Base-by-base conservation (phyloP, 1,284 basidiomycete species). In the Ustilago bromivora region DNA sequence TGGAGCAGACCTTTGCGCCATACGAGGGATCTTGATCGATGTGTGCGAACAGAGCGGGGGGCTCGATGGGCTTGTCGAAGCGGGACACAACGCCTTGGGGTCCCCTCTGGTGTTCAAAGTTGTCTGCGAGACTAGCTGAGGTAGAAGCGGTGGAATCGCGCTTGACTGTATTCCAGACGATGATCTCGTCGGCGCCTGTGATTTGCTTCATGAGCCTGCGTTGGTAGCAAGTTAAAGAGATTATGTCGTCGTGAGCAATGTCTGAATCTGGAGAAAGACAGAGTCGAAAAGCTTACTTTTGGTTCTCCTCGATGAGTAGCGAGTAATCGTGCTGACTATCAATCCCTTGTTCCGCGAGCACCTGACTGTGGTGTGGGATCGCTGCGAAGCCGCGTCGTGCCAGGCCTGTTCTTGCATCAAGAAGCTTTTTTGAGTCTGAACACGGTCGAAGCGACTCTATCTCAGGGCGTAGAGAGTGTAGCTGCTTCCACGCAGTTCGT, bases 51-150 rank as follows among this genome's bases (percentile, higher is more conserved):
- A 67, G 31, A 2, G 70, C 70, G 0, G 70, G 70, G 3, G 70
- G 70, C 31, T 72, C 70, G 38, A 64, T 56, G 17, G 64, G 61
- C 52, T 67, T 64, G 53, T 72, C 65, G 32, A 57, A 67, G 6
- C 65, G 61, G 5, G 65, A 67, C 49, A 61, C 65, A 34, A 67
- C 43, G n/a, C 70, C 70, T 36, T 72, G 70, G 12, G 70, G 70
- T 13, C 49, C 40, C 9, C 53, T 46, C 32, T 72, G 70, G 17
- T 52, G 57, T 13, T 71, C 58, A 17, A 54, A 57, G 10, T 61
- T 60, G 8, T 66, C 70, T 1, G 57, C 57, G 9, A 66, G 49
- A 38, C 61, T 72, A 23, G 60, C 70, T 17, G 69, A 71, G 2
- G 41, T 47, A 3, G 60, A 56, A 7, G 61, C 65, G 28, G 70